A percentile compares a stretch with the other conserved stretches of the same genome.
These are phyloP conservation scores for Pichia cabralensis DNA, from an alignment of 805 yeast genomes.

Conservation along the genomic window DNA sequence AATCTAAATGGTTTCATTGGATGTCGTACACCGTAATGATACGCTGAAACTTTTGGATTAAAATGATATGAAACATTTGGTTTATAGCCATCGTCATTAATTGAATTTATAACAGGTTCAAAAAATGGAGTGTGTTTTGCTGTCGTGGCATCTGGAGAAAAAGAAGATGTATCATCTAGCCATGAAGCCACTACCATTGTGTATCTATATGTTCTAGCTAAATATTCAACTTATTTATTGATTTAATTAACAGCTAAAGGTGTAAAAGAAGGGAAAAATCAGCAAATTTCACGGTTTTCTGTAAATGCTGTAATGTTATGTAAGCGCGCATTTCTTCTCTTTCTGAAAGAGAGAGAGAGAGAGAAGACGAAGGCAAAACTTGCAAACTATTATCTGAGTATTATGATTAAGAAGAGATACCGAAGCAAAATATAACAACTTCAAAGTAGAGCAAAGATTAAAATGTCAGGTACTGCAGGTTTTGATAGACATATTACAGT, in stretches of 20 bases:
- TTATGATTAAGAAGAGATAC: too few species aligned
- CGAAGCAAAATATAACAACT: too few species aligned
- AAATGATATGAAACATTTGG: slow-evolving; percentile 80
- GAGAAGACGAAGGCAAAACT: too few species aligned
- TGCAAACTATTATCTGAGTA: too few species aligned
- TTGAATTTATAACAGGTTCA: slow-evolving; percentile 31
- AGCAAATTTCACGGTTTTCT: too few species aligned
- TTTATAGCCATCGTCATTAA: slow-evolving; percentile 29
- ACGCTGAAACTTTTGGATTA: slow-evolving; percentile 69
- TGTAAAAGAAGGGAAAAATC: too few species aligned
- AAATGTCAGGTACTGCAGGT: slow-evolving; percentile 63
- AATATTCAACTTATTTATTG: too few species aligned
- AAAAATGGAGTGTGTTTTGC: slow-evolving; percentile 33
- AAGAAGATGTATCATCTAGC: slow-evolving; percentile 21
- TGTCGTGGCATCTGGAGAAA: slow-evolving; percentile 19
- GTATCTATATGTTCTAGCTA: too few species aligned
- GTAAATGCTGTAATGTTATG: too few species aligned
- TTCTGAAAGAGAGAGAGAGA: too few species aligned
- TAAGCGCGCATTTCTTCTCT: slow-evolving; percentile 1
- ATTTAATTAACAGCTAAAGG: too few species aligned
- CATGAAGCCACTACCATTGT: slow-evolving; percentile 10
- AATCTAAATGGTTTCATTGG: slow-evolving; percentile 98
- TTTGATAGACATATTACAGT: slow-evolving; percentile 98
- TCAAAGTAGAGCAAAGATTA: neutral
- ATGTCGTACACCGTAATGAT: slow-evolving; percentile 86